phyloP scores from a whole-genome alignment of 495 filamentous ascomycete genomes.

The Tuber melanosporum region DNA sequence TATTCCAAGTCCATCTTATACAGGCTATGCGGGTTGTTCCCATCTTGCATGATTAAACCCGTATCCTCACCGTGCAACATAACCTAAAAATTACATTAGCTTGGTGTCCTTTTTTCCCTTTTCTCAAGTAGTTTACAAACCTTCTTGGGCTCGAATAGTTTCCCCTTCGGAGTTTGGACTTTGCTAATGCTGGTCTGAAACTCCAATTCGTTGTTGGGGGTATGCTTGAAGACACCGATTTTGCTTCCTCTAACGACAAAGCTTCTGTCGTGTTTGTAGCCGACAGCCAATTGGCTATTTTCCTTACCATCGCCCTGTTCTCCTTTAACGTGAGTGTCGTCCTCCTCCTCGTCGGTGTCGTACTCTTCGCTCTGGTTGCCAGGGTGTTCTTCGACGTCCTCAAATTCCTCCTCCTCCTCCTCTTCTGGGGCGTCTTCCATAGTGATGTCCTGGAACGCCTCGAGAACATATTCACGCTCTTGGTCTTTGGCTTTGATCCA shows the following conservation, averaged over 20 bases:
- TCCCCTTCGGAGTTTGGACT: slow-evolving; percentile 80
- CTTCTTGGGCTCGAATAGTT: slow-evolving; percentile 88
- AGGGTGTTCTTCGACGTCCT: slow-evolving; percentile 59
- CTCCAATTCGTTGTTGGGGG: slow-evolving; percentile 80
- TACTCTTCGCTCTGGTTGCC: slow-evolving; percentile 70
- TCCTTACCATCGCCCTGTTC: slow-evolving; percentile 70
- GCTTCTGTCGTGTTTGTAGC: slow-evolving; percentile 93
- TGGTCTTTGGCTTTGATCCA: slow-evolving; percentile 88
- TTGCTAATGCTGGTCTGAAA: slow-evolving; percentile 98
- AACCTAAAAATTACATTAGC: slow-evolving; percentile 46
- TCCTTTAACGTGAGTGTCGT: slow-evolving; percentile 60
- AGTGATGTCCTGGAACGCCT: slow-evolving; percentile 89
- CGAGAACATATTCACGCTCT: slow-evolving; percentile 87
- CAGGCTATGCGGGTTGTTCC: slow-evolving; percentile 77
- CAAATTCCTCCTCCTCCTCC: slow-evolving; percentile 57
- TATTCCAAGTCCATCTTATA: slow-evolving; percentile 98
- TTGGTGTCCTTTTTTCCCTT: background rate
- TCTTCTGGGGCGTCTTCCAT: slow-evolving; percentile 74
- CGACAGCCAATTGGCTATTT: slow-evolving; percentile 95
- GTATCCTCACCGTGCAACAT: slow-evolving; percentile 93
- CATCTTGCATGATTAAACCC: slow-evolving; percentile 87
- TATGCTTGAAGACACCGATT: slow-evolving; percentile 99
- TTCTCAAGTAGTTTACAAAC: slow-evolving; percentile 14
- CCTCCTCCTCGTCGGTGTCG: slow-evolving; percentile 84
- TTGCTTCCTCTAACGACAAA: slow-evolving; percentile 95